Evolutionary conservation across 83 land plant genomes (phyloP).

Genomic region (Diphasiastrum complanatum): DNA sequence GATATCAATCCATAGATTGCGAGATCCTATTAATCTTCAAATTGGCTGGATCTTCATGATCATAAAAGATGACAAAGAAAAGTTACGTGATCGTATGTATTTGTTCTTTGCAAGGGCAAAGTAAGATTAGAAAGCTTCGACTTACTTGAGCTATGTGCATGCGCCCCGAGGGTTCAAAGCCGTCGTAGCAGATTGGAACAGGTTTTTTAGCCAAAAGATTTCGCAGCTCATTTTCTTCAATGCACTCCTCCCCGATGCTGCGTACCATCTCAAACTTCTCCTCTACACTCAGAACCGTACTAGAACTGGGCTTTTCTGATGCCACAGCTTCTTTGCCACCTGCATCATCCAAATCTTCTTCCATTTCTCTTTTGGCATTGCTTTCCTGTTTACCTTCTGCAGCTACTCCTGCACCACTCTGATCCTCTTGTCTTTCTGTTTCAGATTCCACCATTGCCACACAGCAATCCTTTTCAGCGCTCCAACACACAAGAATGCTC

Average conservation of each 20-base stretch:
- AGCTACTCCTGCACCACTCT: too few relatives aligned
- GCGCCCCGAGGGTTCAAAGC: conserved; percentile 92
- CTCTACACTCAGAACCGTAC: conserved; percentile 31
- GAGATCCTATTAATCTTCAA: too few relatives aligned
- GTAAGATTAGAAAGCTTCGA: background rate
- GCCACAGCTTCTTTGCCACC: conserved; percentile 3
- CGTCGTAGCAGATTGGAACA: conserved; percentile 80
- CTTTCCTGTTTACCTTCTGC: too few relatives aligned
- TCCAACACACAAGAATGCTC: too few relatives aligned
- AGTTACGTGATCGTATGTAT: background rate
- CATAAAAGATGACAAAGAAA: conserved; percentile 4
- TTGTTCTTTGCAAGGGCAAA: background rate
- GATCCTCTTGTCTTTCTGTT: too few relatives aligned
- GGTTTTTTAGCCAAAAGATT: conserved; percentile 53
- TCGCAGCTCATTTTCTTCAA: conserved; percentile 69
- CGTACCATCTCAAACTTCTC: conserved; percentile 56
- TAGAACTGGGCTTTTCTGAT: conserved; percentile 22
- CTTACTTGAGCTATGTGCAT: conserved; percentile 95
- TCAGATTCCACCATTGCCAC: too few relatives aligned
- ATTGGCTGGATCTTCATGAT: too few relatives aligned
- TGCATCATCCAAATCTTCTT: background rate
- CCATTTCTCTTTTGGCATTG: too few relatives aligned
- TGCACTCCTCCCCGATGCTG: conserved; percentile 87
- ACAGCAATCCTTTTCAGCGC: too few relatives aligned
- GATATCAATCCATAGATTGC: background rate